Percentiles rank a stretch among this genome's conserved stretches.
phyloP scores from a whole-genome alignment of 495 filamentous ascomycete genomes.

The Hypoxylon crocopeplum region DNA sequence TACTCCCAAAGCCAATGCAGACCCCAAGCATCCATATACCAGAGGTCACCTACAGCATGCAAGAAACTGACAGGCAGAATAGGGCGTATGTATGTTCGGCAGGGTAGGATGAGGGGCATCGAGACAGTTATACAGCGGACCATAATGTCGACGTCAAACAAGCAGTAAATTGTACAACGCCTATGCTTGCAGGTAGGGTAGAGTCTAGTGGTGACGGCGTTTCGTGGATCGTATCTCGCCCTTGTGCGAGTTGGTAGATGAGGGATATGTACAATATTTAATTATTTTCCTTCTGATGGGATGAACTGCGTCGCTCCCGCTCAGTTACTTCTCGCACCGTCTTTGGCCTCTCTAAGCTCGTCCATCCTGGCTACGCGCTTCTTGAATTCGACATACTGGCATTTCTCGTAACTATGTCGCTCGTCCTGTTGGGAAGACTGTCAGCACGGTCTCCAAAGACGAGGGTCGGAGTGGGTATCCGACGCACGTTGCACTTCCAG shows the following conservation, averaged over 20 bases:
- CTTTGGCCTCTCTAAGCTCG: constrained; percentile 87
- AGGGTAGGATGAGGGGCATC: too few species aligned
- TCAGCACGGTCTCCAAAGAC: too few species aligned
- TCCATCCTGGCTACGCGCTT: constrained; percentile 98
- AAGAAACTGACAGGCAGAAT: too few species aligned
- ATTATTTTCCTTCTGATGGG: background rate
- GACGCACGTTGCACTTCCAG: constrained; percentile 94
- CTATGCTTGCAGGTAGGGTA: too few species aligned
- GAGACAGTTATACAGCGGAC: too few species aligned
- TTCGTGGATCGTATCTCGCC: background rate
- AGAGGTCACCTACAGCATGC: too few species aligned
- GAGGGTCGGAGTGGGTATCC: background rate
- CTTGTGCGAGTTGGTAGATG: background rate
- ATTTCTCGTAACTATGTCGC: constrained; percentile 97
- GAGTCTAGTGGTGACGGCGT: background rate
- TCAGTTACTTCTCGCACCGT: constrained; percentile 87
- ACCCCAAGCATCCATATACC: too few species aligned
- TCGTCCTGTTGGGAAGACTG: constrained; percentile 69
- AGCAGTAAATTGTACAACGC: too few species aligned
- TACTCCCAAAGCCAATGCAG: too few species aligned
- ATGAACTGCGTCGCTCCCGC: background rate
- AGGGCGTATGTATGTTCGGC: too few species aligned
- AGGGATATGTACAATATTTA: constrained; percentile 19
- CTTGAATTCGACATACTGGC: constrained; percentile 99
- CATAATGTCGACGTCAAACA: too few species aligned